Conservation (phyloP, 1,284 basidiomycete genomes). For the Lentinula novae-zelandiae region DNA sequence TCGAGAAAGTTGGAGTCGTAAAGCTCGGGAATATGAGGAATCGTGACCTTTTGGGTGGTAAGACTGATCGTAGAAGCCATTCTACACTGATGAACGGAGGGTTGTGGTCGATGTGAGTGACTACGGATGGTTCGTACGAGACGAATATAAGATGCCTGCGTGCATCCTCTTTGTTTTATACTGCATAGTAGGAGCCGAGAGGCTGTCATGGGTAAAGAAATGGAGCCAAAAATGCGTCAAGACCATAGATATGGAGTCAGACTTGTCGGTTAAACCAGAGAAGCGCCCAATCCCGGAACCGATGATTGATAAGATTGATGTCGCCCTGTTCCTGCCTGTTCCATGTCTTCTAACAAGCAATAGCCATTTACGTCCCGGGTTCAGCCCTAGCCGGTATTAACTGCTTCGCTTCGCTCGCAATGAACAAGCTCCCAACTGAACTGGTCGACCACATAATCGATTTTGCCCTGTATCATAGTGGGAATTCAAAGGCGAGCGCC, state of each 20-base stretch:
- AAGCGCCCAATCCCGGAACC: background rate
- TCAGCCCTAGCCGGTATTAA: no score
- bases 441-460: slow-evolving; percentile 2
- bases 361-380: no score
- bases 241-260: background rate
- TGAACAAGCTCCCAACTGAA: background rate
- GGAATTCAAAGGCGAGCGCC: background rate
- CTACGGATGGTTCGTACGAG: background rate
- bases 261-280: no score
- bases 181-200: background rate
- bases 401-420: background rate
- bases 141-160: background rate
- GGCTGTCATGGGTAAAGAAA: background rate
- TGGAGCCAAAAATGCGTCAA: background rate
- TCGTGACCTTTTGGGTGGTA: slow-evolving; percentile 27
- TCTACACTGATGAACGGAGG: background rate
- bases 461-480: background rate
- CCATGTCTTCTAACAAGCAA: no score
- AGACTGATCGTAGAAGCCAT: background rate
- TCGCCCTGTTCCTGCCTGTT: no score
- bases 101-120: background rate
- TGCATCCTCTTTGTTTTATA: background rate
- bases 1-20: slow-evolving; percentile 49
- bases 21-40: slow-evolving; percentile 50
- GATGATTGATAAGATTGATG: background rate